Percentiles rank a stretch among this genome's conserved stretches.
Evolutionary conservation across 148 eudicot species (phyloP).

Genomic region (Talinum fruticosum): DNA sequence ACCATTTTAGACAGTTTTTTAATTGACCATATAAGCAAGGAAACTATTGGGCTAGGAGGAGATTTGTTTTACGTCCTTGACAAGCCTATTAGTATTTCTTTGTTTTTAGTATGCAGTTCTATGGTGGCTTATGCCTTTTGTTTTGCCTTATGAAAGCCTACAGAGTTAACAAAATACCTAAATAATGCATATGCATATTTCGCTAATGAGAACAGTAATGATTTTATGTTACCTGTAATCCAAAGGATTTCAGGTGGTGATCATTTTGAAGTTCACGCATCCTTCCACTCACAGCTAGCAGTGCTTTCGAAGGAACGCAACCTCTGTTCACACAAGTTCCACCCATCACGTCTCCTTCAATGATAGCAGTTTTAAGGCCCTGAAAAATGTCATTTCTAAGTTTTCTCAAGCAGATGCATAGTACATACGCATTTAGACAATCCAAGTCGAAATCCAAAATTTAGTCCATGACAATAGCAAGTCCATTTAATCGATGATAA

Average conservation of each 20-base stretch:
- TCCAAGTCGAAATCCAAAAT: neutral
- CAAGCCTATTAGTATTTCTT: too few species aligned
- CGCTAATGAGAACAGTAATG: neutral
- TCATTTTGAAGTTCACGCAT: conserved; percentile 99
- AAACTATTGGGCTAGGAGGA: too few species aligned
- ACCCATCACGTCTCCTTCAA: conserved; percentile 98
- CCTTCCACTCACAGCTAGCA: conserved; percentile 97
- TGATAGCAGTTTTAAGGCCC: conserved; percentile 99
- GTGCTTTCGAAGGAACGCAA: conserved; percentile 99
- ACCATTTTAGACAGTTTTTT: too few species aligned
- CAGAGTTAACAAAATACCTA: neutral
- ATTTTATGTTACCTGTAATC: conserved; percentile 66
- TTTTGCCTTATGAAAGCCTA: too few species aligned
- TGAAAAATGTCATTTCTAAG: conserved; percentile 25
- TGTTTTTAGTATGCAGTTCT: too few species aligned
- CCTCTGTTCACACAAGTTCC: conserved; percentile 99
- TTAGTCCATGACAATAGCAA: too few species aligned
- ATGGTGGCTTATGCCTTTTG: too few species aligned
- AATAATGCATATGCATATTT: neutral
- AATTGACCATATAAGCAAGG: too few species aligned
- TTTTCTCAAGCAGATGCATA: neutral
- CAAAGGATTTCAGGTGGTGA: conserved; percentile 94
- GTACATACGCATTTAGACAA: neutral
- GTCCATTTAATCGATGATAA: neutral
- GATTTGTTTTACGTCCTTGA: too few species aligned